A percentile compares a stretch with the other conserved stretches of the same genome.
These are phyloP conservation scores for Chlorella sorokiniana DNA, from an alignment of 139 green algal species.

Conservation along the genomic window DNA sequence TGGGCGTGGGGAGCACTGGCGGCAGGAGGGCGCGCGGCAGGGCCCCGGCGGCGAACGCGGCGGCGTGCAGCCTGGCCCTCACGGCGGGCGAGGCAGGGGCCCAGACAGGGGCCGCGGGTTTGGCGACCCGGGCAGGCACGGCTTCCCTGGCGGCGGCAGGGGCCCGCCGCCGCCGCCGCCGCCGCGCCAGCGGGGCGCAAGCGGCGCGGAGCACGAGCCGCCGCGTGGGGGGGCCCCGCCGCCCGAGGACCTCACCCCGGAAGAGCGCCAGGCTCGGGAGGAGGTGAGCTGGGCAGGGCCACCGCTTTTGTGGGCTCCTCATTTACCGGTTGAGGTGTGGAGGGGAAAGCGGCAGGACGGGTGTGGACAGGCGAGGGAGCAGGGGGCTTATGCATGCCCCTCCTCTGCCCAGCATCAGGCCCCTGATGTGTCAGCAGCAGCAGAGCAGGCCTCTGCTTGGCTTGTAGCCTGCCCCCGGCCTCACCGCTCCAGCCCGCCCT, in stretches of 20 bases:
- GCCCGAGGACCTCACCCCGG: conserved; percentile 18
- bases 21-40: not conserved
- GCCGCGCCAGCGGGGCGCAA: not conserved
- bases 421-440: too few relatives aligned
- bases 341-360: too few relatives aligned
- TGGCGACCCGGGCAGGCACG: not conserved
- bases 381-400: too few relatives aligned
- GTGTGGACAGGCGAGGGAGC: too few relatives aligned
- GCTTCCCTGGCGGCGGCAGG: not conserved
- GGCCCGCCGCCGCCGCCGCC: not conserved
- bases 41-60: not conserved
- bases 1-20: not conserved
- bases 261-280: conserved; percentile 1
- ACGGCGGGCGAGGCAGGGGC: not conserved
- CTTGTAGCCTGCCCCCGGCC: too few relatives aligned
- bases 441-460: not conserved
- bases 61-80: not conserved
- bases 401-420: too few relatives aligned
- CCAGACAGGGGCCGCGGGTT: not conserved
- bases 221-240: too few relatives aligned
- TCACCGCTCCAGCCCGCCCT: too few relatives aligned
- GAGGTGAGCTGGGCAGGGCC: conserved; percentile 9
- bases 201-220: not conserved
- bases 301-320: too few relatives aligned
- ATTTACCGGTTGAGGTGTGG: too few relatives aligned